Conservation (phyloP, 805 yeast genomes). For the Jamesozyma piceae region DNA sequence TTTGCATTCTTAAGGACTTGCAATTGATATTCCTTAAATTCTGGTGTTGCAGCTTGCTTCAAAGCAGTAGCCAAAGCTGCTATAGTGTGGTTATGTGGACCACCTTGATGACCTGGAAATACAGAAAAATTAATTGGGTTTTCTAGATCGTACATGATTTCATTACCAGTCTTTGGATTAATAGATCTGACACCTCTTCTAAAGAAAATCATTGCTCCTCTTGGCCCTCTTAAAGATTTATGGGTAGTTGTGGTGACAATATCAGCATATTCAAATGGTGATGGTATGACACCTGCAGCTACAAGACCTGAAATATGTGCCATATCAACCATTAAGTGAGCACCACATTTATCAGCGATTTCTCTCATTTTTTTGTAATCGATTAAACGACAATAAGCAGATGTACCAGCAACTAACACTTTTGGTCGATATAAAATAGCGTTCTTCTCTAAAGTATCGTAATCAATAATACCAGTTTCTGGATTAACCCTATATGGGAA, state of each 20-base stretch:
- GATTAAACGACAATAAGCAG: conserved; percentile 91
- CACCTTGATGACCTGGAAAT: conserved; percentile 99
- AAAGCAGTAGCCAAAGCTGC: conserved; percentile 96
- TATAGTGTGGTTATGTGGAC: conserved; percentile 98
- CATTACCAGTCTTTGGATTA: conserved; percentile 85
- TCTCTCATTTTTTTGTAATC: conserved; percentile 94
- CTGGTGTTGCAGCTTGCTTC: conserved; percentile 84
- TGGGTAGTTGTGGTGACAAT: conserved; percentile 97
- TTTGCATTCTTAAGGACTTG: conserved; percentile 84
- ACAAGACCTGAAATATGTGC: conserved; percentile 95
- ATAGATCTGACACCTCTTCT: conserved; percentile 86
- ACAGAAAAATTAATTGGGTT: conserved; percentile 93
- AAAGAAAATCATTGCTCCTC: conserved; percentile 99
- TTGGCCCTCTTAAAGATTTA: conserved; percentile 96
- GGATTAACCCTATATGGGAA: conserved; percentile 94
- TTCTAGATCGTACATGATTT: conserved; percentile 82
- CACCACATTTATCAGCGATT: conserved; percentile 95
- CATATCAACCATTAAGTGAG: conserved; percentile 92
- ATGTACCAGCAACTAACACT: conserved; percentile 92
- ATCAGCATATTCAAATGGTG: conserved; percentile 95
- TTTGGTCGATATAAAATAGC: conserved; percentile 91
- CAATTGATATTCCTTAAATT: conserved; percentile 79
- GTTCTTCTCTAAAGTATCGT: conserved; percentile 84
- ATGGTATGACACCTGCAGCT: conserved; percentile 89
- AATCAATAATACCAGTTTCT: conserved; percentile 88